Evolutionary conservation across 495 filamentous ascomycete species (phyloP).

Genomic region (Aspergillus biplanus): DNA sequence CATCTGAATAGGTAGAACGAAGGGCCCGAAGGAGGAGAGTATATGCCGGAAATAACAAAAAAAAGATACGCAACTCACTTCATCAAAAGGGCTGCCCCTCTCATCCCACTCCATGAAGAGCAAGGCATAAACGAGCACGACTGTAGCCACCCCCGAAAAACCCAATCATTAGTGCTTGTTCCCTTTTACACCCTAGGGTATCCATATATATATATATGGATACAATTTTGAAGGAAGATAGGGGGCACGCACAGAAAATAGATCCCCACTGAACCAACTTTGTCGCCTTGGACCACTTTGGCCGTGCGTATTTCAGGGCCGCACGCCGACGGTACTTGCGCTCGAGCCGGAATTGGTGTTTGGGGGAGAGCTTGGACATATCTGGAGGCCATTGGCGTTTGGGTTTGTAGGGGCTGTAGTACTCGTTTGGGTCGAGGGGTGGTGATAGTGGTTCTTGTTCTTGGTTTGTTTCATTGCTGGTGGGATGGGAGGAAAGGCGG

Average conservation of each 20-base stretch:
- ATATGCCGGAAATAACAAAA: neutral
- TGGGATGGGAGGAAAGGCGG: slow-evolving; percentile 1
- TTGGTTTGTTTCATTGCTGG: slow-evolving; percentile 31
- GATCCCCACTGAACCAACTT: slow-evolving; percentile 70
- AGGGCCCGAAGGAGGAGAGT: no score
- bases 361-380: slow-evolving; percentile 74
- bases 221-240: neutral
- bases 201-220: neutral
- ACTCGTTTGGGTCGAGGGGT: slow-evolving; percentile 25
- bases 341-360: slow-evolving; percentile 77
- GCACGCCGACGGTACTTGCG: slow-evolving; percentile 69
- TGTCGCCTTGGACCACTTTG: slow-evolving; percentile 72
- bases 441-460: neutral
- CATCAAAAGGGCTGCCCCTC: slow-evolving; percentile 64
- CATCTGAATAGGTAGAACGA: no score
- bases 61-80: slow-evolving; percentile 31
- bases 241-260: slow-evolving; percentile 59
- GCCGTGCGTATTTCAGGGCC: slow-evolving; percentile 72
- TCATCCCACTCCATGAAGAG: slow-evolving; percentile 79
- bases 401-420: slow-evolving; percentile 69
- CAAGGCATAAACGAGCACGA: slow-evolving; percentile 70
- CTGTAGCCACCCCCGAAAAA: slow-evolving; percentile 39
- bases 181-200: neutral
- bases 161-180: neutral
- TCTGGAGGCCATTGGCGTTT: slow-evolving; percentile 93